phyloP scores from a whole-genome alignment of 1,139 yeast genomes.

The Geotrichum reessii region DNA sequence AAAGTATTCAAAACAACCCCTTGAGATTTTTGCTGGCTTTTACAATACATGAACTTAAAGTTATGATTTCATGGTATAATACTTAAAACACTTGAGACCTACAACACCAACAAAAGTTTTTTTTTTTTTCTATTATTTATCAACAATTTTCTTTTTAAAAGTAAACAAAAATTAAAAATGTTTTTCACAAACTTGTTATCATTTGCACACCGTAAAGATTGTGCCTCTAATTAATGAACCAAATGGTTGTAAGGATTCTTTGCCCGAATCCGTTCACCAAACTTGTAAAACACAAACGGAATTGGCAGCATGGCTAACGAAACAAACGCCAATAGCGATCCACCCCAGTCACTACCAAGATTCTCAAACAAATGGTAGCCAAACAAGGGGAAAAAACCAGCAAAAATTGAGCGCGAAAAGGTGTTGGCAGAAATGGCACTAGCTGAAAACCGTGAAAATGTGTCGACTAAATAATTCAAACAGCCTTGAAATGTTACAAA shows the following conservation, averaged over 20 bases:
- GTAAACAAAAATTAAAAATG: background rate
- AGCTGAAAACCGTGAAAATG: constrained; percentile 61
- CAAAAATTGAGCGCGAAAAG: constrained; percentile 59
- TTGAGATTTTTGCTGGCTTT: too few relatives aligned
- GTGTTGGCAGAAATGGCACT: constrained; percentile 79
- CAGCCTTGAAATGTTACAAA: constrained; percentile 53
- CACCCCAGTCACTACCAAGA: constrained; percentile 62
- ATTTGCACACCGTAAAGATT: background rate
- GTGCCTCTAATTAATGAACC: constrained; percentile 10
- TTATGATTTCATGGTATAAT: too few relatives aligned
- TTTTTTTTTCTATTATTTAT: too few relatives aligned
- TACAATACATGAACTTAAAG: too few relatives aligned
- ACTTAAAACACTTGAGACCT: too few relatives aligned
- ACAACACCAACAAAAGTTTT: too few relatives aligned
- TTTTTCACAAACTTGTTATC: background rate
- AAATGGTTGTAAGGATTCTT: constrained; percentile 44
- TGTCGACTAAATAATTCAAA: constrained; percentile 57
- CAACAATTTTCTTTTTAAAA: too few relatives aligned
- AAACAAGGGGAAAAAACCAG: constrained; percentile 74
- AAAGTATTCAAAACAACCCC: too few relatives aligned
- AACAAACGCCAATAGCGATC: constrained; percentile 51
- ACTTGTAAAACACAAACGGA: constrained; percentile 54
- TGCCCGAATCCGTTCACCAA: constrained; percentile 53
- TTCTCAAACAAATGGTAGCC: constrained; percentile 51
- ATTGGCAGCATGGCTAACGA: constrained; percentile 56